Evolutionary conservation across 2,329 filamentous ascomycete genomes (phyloP).

Genomic region (Rosellinia necatrix): DNA sequence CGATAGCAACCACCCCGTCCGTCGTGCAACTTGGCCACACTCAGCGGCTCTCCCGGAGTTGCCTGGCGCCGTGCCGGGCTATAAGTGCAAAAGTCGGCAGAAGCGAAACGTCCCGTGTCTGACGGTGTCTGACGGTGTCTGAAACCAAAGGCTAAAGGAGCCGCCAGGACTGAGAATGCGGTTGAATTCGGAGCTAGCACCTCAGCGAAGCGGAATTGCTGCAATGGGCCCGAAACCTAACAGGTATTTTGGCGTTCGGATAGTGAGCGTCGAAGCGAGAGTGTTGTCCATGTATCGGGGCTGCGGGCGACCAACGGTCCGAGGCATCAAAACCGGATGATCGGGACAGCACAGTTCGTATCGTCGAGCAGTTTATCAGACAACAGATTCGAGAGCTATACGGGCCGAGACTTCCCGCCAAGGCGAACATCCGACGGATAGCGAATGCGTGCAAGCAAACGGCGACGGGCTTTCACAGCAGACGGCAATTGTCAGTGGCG

Average conservation of each 20-base stretch:
- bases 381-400: conserved; percentile 6
- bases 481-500: conserved; percentile 20
- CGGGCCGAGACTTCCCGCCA: background rate
- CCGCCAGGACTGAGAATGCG: background rate
- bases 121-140: conserved; percentile 18
- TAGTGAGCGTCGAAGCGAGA: background rate
- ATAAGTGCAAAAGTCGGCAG: conserved; percentile 1
- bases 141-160: conserved; percentile 19
- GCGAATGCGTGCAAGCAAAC: conserved; percentile 13
- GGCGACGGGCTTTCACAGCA: background rate
- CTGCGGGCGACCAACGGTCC: conserved; percentile 11
- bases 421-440: conserved; percentile 1
- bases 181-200: background rate
- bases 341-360: conserved; percentile 1
- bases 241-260: conserved; percentile 10
- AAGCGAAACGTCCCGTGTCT: conserved; percentile 12
- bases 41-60: background rate
- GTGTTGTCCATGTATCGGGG: conserved; percentile 24
- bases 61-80: background rate
- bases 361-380: background rate
- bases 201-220: conserved; percentile 9
- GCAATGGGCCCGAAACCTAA: conserved; percentile 13
- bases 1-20: background rate
- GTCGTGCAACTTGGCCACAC: background rate
- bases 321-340: conserved; percentile 19